These are phyloP conservation scores for Macaranga tanarius DNA, from an alignment of 441 rosid species.

Conservation along the genomic window DNA sequence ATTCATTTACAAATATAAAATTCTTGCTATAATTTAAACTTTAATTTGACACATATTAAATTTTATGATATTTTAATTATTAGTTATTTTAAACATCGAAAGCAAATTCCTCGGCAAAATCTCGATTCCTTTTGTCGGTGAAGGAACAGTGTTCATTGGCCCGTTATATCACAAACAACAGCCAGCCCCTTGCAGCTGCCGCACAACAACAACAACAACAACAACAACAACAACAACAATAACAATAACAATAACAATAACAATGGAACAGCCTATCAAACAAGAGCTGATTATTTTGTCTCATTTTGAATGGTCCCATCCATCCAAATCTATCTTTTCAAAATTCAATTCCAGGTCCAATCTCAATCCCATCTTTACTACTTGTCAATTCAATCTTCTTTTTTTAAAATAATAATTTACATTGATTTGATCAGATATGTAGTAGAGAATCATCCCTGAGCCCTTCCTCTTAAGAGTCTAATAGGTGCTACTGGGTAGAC, in stretches of 20 bases:
- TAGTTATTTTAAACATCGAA: too few relatives aligned
- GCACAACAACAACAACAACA: neutral
- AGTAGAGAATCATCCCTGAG: neutral
- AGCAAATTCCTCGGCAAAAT: too few relatives aligned
- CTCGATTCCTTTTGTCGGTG: neutral
- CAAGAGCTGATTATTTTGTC: neutral
- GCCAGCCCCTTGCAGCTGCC: too few relatives aligned
- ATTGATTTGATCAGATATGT: neutral
- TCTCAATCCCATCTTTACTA: neutral
- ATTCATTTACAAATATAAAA: too few relatives aligned
- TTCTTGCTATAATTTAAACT: too few relatives aligned
- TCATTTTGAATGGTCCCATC: neutral
- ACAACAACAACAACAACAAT: neutral
- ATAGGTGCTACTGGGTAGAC: neutral
- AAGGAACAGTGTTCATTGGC: neutral
- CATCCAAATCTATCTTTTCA: neutral
- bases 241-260: too few relatives aligned
- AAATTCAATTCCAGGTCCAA: neutral
- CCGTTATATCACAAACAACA: neutral
- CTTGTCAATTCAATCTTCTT: neutral
- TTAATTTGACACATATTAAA: too few relatives aligned
- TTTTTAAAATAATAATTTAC: neutral
- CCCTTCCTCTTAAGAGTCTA: too few relatives aligned
- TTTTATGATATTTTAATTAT: too few relatives aligned
- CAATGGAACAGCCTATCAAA: conserved; percentile 9